Evolutionary conservation across 768 basidiomycete genomes (phyloP), one percentile per base, ranked within the genome.

Genomic region (Terana coerulea): DNA sequence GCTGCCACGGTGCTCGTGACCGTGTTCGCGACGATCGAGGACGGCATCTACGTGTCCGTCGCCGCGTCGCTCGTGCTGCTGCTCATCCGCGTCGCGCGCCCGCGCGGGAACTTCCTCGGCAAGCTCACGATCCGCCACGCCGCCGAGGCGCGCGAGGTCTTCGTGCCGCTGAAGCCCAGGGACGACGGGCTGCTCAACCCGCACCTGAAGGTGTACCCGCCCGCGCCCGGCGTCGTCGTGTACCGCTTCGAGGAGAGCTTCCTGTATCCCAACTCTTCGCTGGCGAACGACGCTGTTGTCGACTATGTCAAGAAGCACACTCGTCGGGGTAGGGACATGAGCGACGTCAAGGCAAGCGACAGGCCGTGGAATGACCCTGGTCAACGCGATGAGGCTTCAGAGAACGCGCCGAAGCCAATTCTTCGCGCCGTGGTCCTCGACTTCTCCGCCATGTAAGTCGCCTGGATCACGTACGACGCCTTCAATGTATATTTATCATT

Each of bases 281-380:
- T 77, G 29, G 60, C 81, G 61, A 92, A 92, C 66, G 79, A 81
- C 37, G 72, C 76, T 1, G 70, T 98, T 17, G 86, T 94, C n/a
- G 85, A 86, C 57, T 77, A 91, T 56, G 89, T 95, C 58, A 92
- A 88, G 68, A 71, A 71, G 49, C 75, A 84, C 59, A 91, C 87
- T 57, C 76, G 81, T 25, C 79, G 88, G 37, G 92, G 90, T 21
- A 80, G 76, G 60, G 87, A 94, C 64, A 75, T 87, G 68, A 72
- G 75, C 34, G 62, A 69, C n/a, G 74, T 90, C 52, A 76, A 69
- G 50, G 69, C 80, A 25, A 74, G 77, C 51, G 91, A 95, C 64
- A 79, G 94, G 41, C 79, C 90, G 14, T 98, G 95, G 95, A 98
- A 98, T 62, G 93, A 97, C 59, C 83, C 89, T 11, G 90, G 91